Evolutionary conservation across 2,329 filamentous ascomycete species (phyloP), one percentile per base, ranked within the genome.

Genomic region (Tolypocladium cylindrosporum): DNA sequence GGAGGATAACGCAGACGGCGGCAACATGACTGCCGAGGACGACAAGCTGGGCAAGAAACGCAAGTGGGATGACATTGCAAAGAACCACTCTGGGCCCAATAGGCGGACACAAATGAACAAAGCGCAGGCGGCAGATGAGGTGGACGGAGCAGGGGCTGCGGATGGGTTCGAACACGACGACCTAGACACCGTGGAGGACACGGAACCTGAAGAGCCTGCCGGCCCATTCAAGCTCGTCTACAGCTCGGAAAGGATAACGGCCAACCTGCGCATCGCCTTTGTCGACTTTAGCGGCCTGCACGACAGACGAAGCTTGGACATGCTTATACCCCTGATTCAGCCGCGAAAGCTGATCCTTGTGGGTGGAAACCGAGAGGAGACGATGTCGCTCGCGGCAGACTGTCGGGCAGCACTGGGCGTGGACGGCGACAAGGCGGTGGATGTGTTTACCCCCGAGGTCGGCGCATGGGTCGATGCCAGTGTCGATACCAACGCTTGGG

Each of bases 401-500:
- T 96, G 91, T 71, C 84, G 87, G 60, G 86, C 86, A 64, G 77
- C 91, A 0, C 75, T 87, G 39, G 74, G 74, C n/a, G 72, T 70
- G 14, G 75, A 77, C 7, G 76, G 75, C 48, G 77, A 79, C 42
- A 73, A 75, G 52, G 75, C 78, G 21, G 80, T 85, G 41, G 86
- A 92, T 62, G 90, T 99, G 6, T 93, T 93, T 69, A 91, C 90
- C 0, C 94, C 94, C 1, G 72, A 76, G 11, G 77, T 90, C n/a
- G 91, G 91, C 31, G 77, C 81, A 40, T 77, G 80, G 16, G 81
- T 99, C 48, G 87, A 99, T 71, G 94, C 93, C 14, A 97, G 92
- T 67, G 93, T 97, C 48, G 94, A 99, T 70, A 97, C 93, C 6
- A 97, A 97, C 69, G 92, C 94, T 4, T 99, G 95, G 94, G 87